These are phyloP conservation scores for Cicer arietinum DNA, from an alignment of 306 rosid species.

Conservation along the genomic window DNA sequence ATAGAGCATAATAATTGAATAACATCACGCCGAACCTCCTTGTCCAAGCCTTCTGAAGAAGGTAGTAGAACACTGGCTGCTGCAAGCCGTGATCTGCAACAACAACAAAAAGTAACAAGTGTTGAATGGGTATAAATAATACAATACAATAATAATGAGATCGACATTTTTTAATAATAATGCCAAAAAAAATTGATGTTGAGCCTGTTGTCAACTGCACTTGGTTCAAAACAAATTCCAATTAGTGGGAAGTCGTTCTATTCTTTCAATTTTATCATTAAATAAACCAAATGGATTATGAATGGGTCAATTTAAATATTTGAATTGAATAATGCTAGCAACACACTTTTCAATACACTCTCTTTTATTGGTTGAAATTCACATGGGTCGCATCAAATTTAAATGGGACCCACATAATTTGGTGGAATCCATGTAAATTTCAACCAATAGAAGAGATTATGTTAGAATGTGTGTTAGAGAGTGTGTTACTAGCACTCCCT, in stretches of 20 bases:
- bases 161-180: not conserved
- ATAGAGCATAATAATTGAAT: conserved; percentile 77
- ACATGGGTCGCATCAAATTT: too few relatives aligned
- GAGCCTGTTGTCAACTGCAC: conserved; percentile 1
- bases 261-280: conserved; percentile 5
- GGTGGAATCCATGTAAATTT: too few relatives aligned
- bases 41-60: conserved; percentile 54
- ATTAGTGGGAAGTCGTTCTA: conserved; percentile 1
- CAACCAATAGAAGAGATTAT: too few relatives aligned
- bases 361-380: too few relatives aligned
- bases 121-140: conserved; percentile 21
- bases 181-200: conserved; percentile 14
- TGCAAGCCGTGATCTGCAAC: conserved; percentile 58
- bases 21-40: conserved; percentile 59
- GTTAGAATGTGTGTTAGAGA: too few relatives aligned
- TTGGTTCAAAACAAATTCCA: not conserved
- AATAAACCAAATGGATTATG: conserved; percentile 12
- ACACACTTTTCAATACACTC: too few relatives aligned
- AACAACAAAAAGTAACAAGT: not conserved
- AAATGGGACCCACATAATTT: too few relatives aligned
- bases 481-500: too few relatives aligned
- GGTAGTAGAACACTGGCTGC: conserved; percentile 54
- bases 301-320: conserved; percentile 11
- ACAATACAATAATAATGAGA: conserved; percentile 4
- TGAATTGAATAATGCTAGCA: too few relatives aligned